These are phyloP conservation scores for Aechmea fasciata DNA, from an alignment of 176 grass and related monocot genomes.

Conservation along the genomic window DNA sequence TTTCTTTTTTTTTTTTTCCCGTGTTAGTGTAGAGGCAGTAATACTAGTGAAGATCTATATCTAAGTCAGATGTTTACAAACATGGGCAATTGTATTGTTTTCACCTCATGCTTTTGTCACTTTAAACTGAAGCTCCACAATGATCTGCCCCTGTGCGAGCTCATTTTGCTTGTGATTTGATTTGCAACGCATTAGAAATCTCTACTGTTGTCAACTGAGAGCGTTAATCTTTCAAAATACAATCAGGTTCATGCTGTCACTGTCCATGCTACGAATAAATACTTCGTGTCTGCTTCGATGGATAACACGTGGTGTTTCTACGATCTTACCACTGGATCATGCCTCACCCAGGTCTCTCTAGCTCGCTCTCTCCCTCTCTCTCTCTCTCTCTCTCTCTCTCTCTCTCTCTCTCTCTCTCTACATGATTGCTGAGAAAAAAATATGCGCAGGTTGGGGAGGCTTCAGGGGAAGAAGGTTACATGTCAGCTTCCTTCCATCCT, in stretches of 20 bases:
- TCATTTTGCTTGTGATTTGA: not conserved
- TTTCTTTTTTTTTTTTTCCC: no score
- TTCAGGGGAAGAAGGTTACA: conserved; percentile 75
- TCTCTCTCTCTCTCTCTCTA: not conserved
- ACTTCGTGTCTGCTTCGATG: conserved; percentile 82
- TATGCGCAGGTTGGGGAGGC: conserved; percentile 56
- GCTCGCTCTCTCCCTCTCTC: not conserved
- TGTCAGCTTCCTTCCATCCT: conserved; percentile 83
- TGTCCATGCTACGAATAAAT: conserved; percentile 91
- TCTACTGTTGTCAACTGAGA: not conserved
- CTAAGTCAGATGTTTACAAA: no score
- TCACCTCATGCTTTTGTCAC: no score
- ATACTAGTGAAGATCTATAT: no score
- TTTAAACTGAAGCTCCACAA: no score
- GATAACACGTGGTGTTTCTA: conserved; percentile 99
- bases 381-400: not conserved
- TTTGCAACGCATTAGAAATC: not conserved
- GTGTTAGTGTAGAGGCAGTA: no score
- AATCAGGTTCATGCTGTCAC: conserved; percentile 92
- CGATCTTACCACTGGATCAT: conserved; percentile 82
- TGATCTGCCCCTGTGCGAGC: no score
- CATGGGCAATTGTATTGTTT: no score
- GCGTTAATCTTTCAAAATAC: conserved; percentile 10
- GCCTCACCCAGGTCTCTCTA: conserved; percentile 66
- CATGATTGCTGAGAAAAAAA: not conserved